Base-by-base conservation (phyloP, 352 stramenopile genomes). In the Aphanomyces cochlioides region DNA sequence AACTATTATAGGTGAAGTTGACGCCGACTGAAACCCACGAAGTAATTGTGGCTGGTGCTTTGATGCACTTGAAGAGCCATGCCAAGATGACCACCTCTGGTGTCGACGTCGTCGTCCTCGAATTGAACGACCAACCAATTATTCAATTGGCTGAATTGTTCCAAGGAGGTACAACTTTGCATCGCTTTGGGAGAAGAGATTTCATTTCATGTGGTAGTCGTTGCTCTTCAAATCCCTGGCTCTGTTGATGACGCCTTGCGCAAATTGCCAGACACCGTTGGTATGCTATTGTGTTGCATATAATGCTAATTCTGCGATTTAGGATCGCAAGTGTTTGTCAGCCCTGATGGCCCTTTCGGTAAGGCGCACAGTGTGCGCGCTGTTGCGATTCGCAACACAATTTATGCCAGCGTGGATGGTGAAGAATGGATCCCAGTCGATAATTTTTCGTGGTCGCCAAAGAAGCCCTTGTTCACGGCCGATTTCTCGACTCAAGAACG, bases 21-120 rank as follows among this genome's bases (percentile, higher is more conserved):
- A 80, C 77, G 1, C 13, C 67, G 0, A 60, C 68, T 19, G 85
- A 98, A 69, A 80, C 76, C 43, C 76, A 87, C 48, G 81, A 97
- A 72, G 73, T 97, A 3, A 78, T 81, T 4, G 83, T 90, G 10
- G 84, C 93, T 39, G 80, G 82, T 15, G 84, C 84, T 15, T 79
- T 87, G 48, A 86, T 97, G 73, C 85, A 96, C 65, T 58, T 81
- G 47, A 84, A 84, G 71, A 83, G 79, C 61, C 64, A 19, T 12
- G 36, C 19, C 50, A 58, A 58, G 50, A 58, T 3, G 15, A 58
- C 15, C 17, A 28, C 28, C 28, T 28, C 28, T 28, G 50, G 43
- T n/a, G 43, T 50, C 50, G 50, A 7, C 50, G 50, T 28, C 8
- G 36, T 8, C 21, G 50, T 58, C 15, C 7, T 37, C 50, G 17